phyloP scores from a whole-genome alignment of 805 yeast genomes.

The Kluyveromyces dobzhanskii region DNA sequence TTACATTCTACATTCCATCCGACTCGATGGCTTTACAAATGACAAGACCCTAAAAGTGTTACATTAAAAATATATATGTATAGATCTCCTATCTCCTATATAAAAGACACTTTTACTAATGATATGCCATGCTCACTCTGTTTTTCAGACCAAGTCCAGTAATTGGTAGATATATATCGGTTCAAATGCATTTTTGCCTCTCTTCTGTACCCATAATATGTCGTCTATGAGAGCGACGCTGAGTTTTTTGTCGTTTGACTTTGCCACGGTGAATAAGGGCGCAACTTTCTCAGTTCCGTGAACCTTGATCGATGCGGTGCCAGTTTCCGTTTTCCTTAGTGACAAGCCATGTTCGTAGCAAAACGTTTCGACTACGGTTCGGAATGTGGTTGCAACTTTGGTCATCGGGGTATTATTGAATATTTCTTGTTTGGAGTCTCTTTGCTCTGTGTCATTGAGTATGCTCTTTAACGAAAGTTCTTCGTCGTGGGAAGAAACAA shows the following conservation, averaged over 20 bases:
- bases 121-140: not conserved
- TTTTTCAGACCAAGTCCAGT: not conserved
- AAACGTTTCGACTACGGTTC: conserved; percentile 55
- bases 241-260: not conserved
- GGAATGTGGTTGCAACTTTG: conserved; percentile 42
- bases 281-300: conserved; percentile 25
- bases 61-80: too few relatives aligned
- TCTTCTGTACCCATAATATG: conserved; percentile 44
- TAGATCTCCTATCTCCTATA: too few relatives aligned
- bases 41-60: too few relatives aligned
- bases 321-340: conserved; percentile 12
- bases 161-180: conserved; percentile 16
- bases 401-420: conserved; percentile 33
- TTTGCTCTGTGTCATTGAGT: conserved; percentile 2
- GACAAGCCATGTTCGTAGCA: conserved; percentile 45
- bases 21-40: too few relatives aligned
- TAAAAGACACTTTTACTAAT: not conserved
- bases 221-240: conserved; percentile 50
- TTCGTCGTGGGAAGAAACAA: conserved; percentile 18
- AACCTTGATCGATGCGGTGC: conserved; percentile 20
- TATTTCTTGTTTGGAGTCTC: conserved; percentile 6
- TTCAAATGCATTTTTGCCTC: conserved; percentile 9
- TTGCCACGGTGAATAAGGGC: conserved; percentile 17
- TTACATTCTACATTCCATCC: not conserved
- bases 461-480: conserved; percentile 8